These are phyloP conservation scores for Ulota crispa DNA, from an alignment of 225 moss, liverwort and hornwort species.

Conservation along the genomic window DNA sequence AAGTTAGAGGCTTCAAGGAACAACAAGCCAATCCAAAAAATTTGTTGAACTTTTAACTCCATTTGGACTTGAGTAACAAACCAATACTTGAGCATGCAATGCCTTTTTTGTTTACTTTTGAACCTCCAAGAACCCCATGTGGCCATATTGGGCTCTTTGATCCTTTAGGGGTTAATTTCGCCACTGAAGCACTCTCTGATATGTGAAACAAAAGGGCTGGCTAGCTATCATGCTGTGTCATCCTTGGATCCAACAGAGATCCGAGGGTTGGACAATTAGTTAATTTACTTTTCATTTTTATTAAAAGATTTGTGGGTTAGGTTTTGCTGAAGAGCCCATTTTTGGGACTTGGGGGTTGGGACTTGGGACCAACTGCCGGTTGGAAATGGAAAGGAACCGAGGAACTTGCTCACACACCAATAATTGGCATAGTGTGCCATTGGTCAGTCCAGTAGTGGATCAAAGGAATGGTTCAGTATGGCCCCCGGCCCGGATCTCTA, in stretches of 20 bases:
- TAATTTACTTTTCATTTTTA: too few relatives aligned
- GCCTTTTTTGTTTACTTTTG: too few relatives aligned
- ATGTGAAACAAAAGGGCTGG: background rate
- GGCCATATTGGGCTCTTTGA: too few relatives aligned
- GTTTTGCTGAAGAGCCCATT: background rate
- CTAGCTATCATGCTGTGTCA: background rate
- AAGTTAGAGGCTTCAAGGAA: too few relatives aligned
- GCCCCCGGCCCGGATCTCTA: background rate
- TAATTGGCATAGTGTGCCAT: conserved; percentile 6
- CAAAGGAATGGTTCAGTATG: background rate
- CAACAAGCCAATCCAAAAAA: too few relatives aligned
- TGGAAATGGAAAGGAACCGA: background rate
- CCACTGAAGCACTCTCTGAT: too few relatives aligned
- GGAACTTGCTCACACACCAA: background rate
- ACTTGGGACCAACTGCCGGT: background rate
- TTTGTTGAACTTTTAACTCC: too few relatives aligned
- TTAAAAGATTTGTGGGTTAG: too few relatives aligned
- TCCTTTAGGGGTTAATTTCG: too few relatives aligned
- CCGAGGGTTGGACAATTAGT: background rate
- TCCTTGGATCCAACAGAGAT: background rate
- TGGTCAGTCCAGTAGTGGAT: background rate
- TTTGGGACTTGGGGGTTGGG: background rate
- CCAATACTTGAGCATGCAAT: too few relatives aligned
- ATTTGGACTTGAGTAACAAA: too few relatives aligned
- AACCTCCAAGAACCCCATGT: too few relatives aligned